Evolutionary conservation across 805 yeast species (phyloP).

Genomic region (Suhomyces vadensis): DNA sequence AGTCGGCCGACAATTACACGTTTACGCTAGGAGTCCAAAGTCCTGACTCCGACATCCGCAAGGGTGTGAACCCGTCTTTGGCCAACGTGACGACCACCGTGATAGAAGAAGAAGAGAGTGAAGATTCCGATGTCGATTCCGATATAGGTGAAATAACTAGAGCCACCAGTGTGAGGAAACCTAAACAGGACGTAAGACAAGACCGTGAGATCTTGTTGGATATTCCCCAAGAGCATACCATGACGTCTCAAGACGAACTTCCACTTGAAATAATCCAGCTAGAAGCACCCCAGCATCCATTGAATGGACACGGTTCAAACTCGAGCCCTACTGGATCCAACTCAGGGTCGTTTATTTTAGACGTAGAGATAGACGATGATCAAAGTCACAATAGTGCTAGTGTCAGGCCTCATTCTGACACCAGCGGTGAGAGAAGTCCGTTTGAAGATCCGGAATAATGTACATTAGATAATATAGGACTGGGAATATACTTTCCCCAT

Average conservation of each 20-base stretch:
- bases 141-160: constrained; percentile 47
- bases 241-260: constrained; percentile 5
- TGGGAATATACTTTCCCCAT: background rate
- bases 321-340: background rate
- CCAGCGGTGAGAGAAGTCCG: constrained; percentile 27
- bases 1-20: background rate
- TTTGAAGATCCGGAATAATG: constrained; percentile 25
- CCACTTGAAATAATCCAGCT: constrained; percentile 7
- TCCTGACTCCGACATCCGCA: background rate
- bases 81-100: background rate
- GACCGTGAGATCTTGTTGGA: constrained; percentile 19
- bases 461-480: background rate
- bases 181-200: constrained; percentile 6
- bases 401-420: constrained; percentile 11
- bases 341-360: constrained; percentile 32
- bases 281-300: constrained; percentile 7
- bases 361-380: constrained; percentile 30
- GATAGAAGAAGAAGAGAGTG: constrained; percentile 3
- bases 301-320: background rate
- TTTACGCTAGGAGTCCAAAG: constrained; percentile 2
- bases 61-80: background rate
- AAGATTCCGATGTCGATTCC: constrained; percentile 44
- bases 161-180: constrained; percentile 36
- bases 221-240: constrained; percentile 2
- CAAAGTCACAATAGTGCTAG: background rate